These are phyloP conservation scores for Rhynchosporium agropyri DNA, from an alignment of 2,329 filamentous ascomycete genomes.

Conservation along the genomic window DNA sequence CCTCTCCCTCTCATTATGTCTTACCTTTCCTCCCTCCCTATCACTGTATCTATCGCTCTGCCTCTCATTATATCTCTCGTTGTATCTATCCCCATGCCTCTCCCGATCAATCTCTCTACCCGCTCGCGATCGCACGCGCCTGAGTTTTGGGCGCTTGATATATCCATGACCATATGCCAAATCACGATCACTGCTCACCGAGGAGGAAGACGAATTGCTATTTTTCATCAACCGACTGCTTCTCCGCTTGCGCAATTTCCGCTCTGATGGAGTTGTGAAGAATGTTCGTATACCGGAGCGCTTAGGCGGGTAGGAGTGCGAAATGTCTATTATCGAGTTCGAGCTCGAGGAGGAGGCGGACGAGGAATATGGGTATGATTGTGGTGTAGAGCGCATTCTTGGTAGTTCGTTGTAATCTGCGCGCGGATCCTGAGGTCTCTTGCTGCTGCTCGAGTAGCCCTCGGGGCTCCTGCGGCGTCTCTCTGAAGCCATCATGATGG, in stretches of 20 bases:
- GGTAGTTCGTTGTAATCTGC: constrained; percentile 29
- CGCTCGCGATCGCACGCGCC: constrained; percentile 34
- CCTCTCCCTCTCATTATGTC: constrained; percentile 20
- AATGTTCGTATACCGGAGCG: constrained; percentile 61
- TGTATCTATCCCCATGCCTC: constrained; percentile 24
- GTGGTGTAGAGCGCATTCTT: constrained; percentile 30
- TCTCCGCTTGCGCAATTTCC: constrained; percentile 50
- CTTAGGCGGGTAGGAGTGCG: constrained; percentile 53
- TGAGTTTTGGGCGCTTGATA: constrained; percentile 37
- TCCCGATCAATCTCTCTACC: constrained; percentile 39
- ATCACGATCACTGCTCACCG: constrained; percentile 60
- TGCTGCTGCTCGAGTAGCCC: constrained; percentile 23
- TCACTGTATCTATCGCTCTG: constrained; percentile 24
- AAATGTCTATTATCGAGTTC: constrained; percentile 61
- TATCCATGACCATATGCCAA: constrained; percentile 68
- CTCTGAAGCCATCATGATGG: constrained; percentile 36
- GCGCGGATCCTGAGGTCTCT: constrained; percentile 25
- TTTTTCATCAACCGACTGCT: constrained; percentile 58
- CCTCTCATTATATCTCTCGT: constrained; percentile 20
- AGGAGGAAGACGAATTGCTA: constrained; percentile 65
- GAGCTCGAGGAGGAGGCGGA: constrained; percentile 35
- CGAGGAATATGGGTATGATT: constrained; percentile 29
- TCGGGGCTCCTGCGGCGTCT: constrained; percentile 36
- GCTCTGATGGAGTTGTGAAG: constrained; percentile 62
- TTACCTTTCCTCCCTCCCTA: constrained; percentile 18